These are phyloP conservation scores for Paraconiothyrium brasiliense DNA, from an alignment of 2,329 filamentous ascomycete species.

Conservation along the genomic window DNA sequence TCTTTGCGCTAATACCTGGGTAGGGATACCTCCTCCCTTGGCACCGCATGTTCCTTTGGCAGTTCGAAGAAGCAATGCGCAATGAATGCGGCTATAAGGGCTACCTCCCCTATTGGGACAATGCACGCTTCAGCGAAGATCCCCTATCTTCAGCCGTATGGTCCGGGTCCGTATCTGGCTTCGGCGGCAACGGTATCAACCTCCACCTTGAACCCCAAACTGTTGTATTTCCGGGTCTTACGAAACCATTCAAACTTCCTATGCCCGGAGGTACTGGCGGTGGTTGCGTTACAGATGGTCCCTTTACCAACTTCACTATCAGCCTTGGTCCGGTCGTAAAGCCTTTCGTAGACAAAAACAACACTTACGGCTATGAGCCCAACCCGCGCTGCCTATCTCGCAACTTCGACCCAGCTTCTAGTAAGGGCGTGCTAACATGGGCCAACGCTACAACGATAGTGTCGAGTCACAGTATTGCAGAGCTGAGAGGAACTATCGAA, in stretches of 20 bases:
- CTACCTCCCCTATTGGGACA: constrained; percentile 33
- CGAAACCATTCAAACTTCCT: constrained; percentile 6
- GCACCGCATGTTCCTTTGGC: constrained; percentile 28
- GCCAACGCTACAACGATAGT: constrained; percentile 49
- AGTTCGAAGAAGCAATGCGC: constrained; percentile 28
- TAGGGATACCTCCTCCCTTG: constrained; percentile 30
- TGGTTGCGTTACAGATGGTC: constrained; percentile 26
- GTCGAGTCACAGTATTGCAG: constrained; percentile 46
- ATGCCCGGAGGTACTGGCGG: constrained; percentile 27
- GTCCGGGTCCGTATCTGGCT: constrained; percentile 39
- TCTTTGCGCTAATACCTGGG: neutral
- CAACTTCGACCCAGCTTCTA: constrained; percentile 45
- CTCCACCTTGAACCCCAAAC: constrained; percentile 36
- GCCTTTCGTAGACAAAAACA: constrained; percentile 34
- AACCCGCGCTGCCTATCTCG: constrained; percentile 46
- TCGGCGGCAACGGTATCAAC: constrained; percentile 38
- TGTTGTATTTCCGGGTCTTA: constrained; percentile 21
- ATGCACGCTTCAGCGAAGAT: constrained; percentile 26
- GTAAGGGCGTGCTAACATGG: constrained; percentile 35
- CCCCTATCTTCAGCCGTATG: constrained; percentile 39
- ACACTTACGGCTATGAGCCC: constrained; percentile 27
- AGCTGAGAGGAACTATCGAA: constrained; percentile 47
- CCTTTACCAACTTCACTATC: constrained; percentile 43
- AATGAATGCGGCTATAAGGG: constrained; percentile 31
- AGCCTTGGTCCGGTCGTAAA: constrained; percentile 56